These are phyloP conservation scores for Parasarocladium wereldwijsianum DNA, from an alignment of 2,329 filamentous ascomycete species.

Conservation along the genomic window DNA sequence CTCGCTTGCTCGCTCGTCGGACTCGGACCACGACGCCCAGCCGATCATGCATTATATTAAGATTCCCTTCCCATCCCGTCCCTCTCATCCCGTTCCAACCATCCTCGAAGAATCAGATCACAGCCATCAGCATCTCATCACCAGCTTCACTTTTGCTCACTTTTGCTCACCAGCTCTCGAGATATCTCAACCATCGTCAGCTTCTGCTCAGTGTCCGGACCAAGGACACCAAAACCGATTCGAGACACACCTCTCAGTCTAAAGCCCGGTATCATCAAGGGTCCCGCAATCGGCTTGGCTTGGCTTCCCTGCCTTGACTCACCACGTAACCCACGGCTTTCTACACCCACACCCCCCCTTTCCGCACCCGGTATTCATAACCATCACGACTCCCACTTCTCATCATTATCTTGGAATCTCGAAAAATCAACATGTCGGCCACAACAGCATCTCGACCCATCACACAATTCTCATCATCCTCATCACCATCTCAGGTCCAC, in stretches of 20 bases:
- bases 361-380: constrained; percentile 2
- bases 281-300: constrained; percentile 4
- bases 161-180: too few relatives aligned
- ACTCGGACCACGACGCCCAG: too few relatives aligned
- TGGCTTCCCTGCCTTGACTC: constrained; percentile 4
- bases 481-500: neutral
- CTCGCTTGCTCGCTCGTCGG: too few relatives aligned
- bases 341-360: constrained; percentile 4
- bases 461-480: constrained; percentile 11
- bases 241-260: neutral
- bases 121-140: constrained; percentile 1
- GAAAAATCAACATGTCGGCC: constrained; percentile 15
- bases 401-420: neutral
- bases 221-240: too few relatives aligned
- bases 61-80: too few relatives aligned
- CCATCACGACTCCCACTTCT: constrained; percentile 1
- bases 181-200: too few relatives aligned
- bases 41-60: too few relatives aligned
- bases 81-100: too few relatives aligned
- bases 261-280: constrained; percentile 1
- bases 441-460: constrained; percentile 12
- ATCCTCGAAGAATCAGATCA: too few relatives aligned
- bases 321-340: constrained; percentile 2
- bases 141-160: too few relatives aligned
- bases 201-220: too few relatives aligned